These are phyloP conservation scores for Beauveria varroae DNA, from an alignment of 2,329 filamentous ascomycete species.

Conservation along the genomic window DNA sequence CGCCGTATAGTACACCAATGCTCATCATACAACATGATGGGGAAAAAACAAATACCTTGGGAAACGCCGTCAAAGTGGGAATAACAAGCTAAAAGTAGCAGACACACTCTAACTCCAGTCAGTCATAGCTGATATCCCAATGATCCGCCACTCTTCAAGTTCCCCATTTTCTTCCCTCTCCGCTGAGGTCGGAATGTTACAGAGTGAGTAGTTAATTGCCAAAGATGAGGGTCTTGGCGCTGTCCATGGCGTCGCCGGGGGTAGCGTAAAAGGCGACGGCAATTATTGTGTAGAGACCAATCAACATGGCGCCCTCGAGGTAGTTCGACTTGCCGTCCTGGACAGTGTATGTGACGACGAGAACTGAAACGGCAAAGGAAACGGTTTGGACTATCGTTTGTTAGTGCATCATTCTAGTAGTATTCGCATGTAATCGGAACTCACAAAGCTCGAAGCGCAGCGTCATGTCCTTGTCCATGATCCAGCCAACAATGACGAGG, in stretches of 20 bases:
- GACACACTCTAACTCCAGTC: not conserved
- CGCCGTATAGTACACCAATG: not conserved
- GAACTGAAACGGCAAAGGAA: conserved; percentile 65
- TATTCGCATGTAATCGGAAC: conserved; percentile 12
- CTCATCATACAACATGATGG: not conserved
- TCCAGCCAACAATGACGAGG: conserved; percentile 74
- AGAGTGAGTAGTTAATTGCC: not conserved
- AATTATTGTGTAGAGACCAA: conserved; percentile 50
- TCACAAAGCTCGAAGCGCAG: conserved; percentile 64
- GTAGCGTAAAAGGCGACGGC: conserved; percentile 53
- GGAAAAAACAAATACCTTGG: not conserved
- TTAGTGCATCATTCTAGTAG: not conserved
- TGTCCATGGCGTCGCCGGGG: conserved; percentile 40
- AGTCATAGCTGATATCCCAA: not conserved
- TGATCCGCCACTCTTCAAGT: not conserved
- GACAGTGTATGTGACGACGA: conserved; percentile 69
- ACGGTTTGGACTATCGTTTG: conserved; percentile 57
- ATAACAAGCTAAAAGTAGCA: not conserved
- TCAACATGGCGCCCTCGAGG: conserved; percentile 66
- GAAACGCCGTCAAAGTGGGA: not conserved
- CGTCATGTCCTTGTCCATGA: conserved; percentile 64
- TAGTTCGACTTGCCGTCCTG: conserved; percentile 82
- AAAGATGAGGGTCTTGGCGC: conserved; percentile 15
- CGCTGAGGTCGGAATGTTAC: not conserved
- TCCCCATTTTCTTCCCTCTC: not conserved